Evolutionary conservation across 148 eudicot species (phyloP).

Genomic region (Camellia granthamiana): DNA sequence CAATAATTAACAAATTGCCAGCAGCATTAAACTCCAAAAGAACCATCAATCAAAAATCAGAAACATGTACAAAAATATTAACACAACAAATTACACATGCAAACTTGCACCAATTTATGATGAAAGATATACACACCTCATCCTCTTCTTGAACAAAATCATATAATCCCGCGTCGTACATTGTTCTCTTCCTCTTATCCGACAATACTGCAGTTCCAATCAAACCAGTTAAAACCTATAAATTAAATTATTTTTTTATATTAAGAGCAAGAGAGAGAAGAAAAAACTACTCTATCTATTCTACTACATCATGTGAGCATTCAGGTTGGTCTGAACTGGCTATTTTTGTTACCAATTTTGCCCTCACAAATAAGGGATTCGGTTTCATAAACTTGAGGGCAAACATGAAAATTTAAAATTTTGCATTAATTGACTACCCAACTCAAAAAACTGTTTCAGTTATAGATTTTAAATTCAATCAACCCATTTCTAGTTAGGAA

Average conservation of each 20-base stretch:
- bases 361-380: too few relatives aligned
- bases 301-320: too few relatives aligned
- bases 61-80: background rate
- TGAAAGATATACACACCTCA: constrained; percentile 38
- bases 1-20: background rate
- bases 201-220: constrained; percentile 61
- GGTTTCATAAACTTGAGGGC: too few relatives aligned
- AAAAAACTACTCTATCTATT: too few relatives aligned
- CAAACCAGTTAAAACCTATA: background rate
- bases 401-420: too few relatives aligned
- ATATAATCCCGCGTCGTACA: constrained; percentile 76
- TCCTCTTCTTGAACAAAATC: constrained; percentile 58
- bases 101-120: background rate
- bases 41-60: background rate
- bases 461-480: too few relatives aligned
- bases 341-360: too few relatives aligned
- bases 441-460: too few relatives aligned
- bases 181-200: constrained; percentile 52
- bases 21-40: background rate
- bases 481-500: too few relatives aligned
- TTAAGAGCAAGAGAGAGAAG: background rate
- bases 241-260: too few relatives aligned
- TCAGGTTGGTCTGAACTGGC: too few relatives aligned
- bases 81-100: background rate
- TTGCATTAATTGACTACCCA: too few relatives aligned